Evolutionary conservation across 2,329 filamentous ascomycete species (phyloP).

Genomic region (Lojkania enalia): DNA sequence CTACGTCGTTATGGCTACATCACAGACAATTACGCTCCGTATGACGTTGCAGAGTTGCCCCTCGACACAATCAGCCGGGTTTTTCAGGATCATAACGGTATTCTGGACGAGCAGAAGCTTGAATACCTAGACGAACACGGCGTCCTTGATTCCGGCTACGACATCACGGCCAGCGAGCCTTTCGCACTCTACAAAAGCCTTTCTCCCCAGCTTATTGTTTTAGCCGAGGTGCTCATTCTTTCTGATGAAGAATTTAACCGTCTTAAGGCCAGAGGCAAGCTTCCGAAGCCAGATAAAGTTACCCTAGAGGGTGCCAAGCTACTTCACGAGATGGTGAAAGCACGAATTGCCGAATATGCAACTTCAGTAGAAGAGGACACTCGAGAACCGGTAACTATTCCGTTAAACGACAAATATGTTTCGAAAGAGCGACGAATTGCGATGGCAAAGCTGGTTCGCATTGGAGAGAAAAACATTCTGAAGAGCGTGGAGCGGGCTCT

Average conservation of each 20-base stretch:
- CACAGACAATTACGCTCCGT: slow-evolving; percentile 73
- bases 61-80: slow-evolving; percentile 60
- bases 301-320: slow-evolving; percentile 45
- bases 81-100: slow-evolving; percentile 40
- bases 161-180: slow-evolving; percentile 48
- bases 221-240: slow-evolving; percentile 52
- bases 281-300: slow-evolving; percentile 49
- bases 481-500: slow-evolving; percentile 53
- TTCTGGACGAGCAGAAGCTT: slow-evolving; percentile 33
- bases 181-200: slow-evolving; percentile 43
- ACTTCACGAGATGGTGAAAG: slow-evolving; percentile 45
- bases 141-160: slow-evolving; percentile 74
- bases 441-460: slow-evolving; percentile 69
- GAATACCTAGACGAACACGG: slow-evolving; percentile 64
- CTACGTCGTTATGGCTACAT: slow-evolving; percentile 85
- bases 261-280: slow-evolving; percentile 47
- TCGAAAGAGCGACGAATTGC: slow-evolving; percentile 34
- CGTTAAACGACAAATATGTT: slow-evolving; percentile 15
- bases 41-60: slow-evolving; percentile 81
- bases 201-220: slow-evolving; percentile 47
- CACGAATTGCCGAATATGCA: slow-evolving; percentile 53
- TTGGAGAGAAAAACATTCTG: slow-evolving; percentile 73
- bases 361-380: slow-evolving; percentile 59
- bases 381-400: slow-evolving; percentile 50
- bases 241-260: slow-evolving; percentile 46